A percentile compares a stretch with the other conserved stretches of the same genome.
Conservation (phyloP, 352 stramenopile species). For the Ochromonadaceae sp. region DNA sequence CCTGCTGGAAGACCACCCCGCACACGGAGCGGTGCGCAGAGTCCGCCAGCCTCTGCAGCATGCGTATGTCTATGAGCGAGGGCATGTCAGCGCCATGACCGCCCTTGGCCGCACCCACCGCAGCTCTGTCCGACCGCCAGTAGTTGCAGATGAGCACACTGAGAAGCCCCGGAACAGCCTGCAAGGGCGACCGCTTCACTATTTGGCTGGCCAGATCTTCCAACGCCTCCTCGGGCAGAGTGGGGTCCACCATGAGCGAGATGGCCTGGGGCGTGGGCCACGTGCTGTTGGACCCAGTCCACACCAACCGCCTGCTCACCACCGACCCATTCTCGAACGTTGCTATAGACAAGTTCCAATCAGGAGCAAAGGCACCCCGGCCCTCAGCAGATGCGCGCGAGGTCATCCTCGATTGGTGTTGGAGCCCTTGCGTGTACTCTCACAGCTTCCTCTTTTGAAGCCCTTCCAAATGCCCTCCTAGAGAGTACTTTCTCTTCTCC, state of each 20-base stretch:
- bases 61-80: background rate
- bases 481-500: no score
- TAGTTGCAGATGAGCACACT: background rate
- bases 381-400: no score
- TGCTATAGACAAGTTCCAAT: no score
- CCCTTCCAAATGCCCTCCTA: no score
- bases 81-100: background rate
- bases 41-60: background rate
- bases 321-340: no score
- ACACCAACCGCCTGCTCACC: no score
- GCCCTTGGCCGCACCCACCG: background rate
- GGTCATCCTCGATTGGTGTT: no score
- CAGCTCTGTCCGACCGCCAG: background rate
- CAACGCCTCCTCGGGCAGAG: background rate
- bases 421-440: no score
- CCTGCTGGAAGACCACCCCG: constrained; percentile 86
- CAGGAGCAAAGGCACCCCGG: no score
- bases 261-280: background rate
- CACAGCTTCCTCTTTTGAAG: no score
- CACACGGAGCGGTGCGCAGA: constrained; percentile 35
- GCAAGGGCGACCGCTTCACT: background rate
- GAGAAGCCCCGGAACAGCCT: background rate
- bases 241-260: background rate
- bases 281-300: no score
- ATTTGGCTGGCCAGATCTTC: background rate